Base-by-base conservation (phyloP, 2,329 filamentous ascomycete species). In the Arthroderma sp. region DNA sequence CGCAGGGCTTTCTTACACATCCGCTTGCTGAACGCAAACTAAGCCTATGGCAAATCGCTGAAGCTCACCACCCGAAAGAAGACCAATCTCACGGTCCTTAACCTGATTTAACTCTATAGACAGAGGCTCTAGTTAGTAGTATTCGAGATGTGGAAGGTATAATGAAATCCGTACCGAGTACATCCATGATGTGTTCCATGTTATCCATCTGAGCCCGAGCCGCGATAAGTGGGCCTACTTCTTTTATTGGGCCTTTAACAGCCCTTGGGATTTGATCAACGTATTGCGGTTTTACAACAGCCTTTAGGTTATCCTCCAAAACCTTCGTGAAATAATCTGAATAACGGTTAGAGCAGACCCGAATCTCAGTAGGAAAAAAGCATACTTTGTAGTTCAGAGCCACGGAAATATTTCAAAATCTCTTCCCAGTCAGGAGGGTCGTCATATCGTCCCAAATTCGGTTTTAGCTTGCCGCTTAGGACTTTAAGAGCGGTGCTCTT, bases 401-500 rank as follows among this genome's bases (percentile, higher is more conserved):
- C 91, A 68, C 91, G 82, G 76, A 95, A 98, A 67, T 98, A 83
- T 72, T 91, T 94, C 69, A 98, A 78, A 49, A 98, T 93, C 68
- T 96, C 91, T 70, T 96, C 88, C 91, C 93, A 98, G 65, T 98
- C 91, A 9, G 91, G 93, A 6, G 91, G 89, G 67, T 96, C 93
- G 55, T 96, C 88, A 63, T 84, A 94, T 61, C 83, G 78, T 53
- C 93, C 91, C 68, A 98, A 67, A 66, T 98, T 98, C 48, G 91
- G 91, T 78, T 98, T 98, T 59, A 98, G 75, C 71, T 96, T 98
- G 62, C 91, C 91, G 60, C 86, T 94, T 58, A 98, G 80, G 64
- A 98, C 95, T 75, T 98, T 98, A 65, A 98, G 72, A 6, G 91
- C 93, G n/a, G 91, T 98, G 72, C 87, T 95, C 79, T 98, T 98